A percentile compares a stretch with the other conserved stretches of the same genome.
These are phyloP conservation scores for Puccinia coronata DNA, from an alignment of 1,284 basidiomycete genomes.

Conservation along the genomic window DNA sequence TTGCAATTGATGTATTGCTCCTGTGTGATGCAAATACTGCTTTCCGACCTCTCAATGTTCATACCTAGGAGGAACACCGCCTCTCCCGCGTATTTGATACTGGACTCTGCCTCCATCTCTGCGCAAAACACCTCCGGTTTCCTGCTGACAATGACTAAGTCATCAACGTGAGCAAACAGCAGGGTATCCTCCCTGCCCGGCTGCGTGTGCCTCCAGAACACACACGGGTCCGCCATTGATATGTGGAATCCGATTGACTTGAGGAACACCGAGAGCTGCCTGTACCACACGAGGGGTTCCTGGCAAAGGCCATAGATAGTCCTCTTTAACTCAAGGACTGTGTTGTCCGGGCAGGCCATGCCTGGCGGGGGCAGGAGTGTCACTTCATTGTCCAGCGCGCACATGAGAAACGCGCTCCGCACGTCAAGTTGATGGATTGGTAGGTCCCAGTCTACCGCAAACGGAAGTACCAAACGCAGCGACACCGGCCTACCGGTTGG, in stretches of 20 bases:
- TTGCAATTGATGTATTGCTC: not conserved
- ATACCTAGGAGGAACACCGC: not conserved
- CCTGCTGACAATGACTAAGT: not conserved
- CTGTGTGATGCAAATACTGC: not conserved
- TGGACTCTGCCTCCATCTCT: not conserved
- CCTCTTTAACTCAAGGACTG: not conserved
- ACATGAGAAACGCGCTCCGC: not conserved
- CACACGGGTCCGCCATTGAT: not conserved
- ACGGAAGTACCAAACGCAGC: not conserved
- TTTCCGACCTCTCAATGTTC: not conserved
- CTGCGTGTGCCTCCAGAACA: not conserved
- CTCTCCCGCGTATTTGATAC: constrained; percentile 7
- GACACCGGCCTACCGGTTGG: constrained; percentile 15
- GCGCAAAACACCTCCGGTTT: not conserved
- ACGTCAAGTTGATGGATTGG: constrained; percentile 29
- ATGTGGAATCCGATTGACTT: not conserved
- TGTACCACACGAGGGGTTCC: not conserved
- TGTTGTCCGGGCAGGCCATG: no score
- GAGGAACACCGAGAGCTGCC: not conserved
- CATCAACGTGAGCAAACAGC: constrained; percentile 7
- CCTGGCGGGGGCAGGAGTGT: not conserved
- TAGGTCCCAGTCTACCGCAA: not conserved
- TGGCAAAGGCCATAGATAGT: not conserved
- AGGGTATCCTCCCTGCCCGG: no score
- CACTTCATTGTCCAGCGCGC: constrained; percentile 3